A percentile compares a stretch with the other conserved stretches of the same genome.
phyloP scores from a whole-genome alignment of 129 eudicot genomes.

The Flaveria bidentis region DNA sequence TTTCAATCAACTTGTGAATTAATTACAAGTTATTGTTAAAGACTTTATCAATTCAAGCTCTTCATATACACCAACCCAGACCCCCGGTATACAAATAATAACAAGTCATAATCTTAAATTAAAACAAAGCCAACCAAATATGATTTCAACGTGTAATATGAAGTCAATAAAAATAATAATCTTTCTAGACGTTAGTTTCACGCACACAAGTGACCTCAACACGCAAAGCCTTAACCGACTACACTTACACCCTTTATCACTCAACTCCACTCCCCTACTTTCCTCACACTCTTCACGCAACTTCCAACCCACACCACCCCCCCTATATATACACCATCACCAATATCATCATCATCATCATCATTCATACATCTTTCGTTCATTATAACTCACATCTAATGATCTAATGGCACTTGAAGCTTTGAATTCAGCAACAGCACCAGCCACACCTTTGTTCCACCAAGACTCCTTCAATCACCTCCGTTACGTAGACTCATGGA shows the following conservation, averaged over 20 bases:
- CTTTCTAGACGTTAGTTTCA: conserved; percentile 26
- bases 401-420: conserved; percentile 37
- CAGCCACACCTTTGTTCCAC: conserved; percentile 10
- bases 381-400: not conserved
- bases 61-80: too few relatives aligned
- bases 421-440: conserved; percentile 28
- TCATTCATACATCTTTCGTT: not conserved
- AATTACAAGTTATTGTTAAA: too few relatives aligned
- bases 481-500: conserved; percentile 17
- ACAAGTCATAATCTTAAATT: too few relatives aligned
- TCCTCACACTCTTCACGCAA: conserved; percentile 23
- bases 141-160: too few relatives aligned
- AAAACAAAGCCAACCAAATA: too few relatives aligned
- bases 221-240: conserved; percentile 41
- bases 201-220: conserved; percentile 29
- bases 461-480: conserved; percentile 29
- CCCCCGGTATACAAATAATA: too few relatives aligned
- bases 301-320: too few relatives aligned
- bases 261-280: conserved; percentile 24
- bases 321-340: not conserved
- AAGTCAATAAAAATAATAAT: not conserved
- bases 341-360: not conserved
- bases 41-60: too few relatives aligned
- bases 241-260: conserved; percentile 32
- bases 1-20: too few relatives aligned